Evolutionary conservation across 202 grass and related monocot genomes (phyloP), one percentile per base, ranked within the genome.

Genomic region (Carex sylvatica): DNA sequence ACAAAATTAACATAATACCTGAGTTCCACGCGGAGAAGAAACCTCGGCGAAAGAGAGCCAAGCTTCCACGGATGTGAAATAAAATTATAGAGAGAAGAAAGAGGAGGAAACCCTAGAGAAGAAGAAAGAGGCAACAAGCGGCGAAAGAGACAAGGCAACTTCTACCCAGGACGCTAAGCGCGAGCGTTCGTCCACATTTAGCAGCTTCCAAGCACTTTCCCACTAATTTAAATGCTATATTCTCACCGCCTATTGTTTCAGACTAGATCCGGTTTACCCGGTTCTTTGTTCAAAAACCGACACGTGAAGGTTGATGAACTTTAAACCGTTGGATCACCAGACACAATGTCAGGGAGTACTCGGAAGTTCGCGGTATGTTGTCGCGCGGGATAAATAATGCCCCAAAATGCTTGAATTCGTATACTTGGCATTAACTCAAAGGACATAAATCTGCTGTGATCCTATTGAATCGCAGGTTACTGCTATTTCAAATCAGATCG

Each of bases 21-120:
- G 33, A 64, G 24, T 47, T 61, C 58, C 77, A 80, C 58, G 77
- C 77, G 77, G 14, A 47, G 77, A 80, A 80, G 77, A 80, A 80
- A 49, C 40, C 40, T 49, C 38, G 9, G 42, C 35, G 28, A 60
- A 61, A 60, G 58, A 78, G 53, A 78, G 31, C 73, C 20, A 35
- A 78, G 18, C 30, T 12, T 79, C 22, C 55, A 40, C 14, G 19
- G 18, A 61, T 30, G 28, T 2, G 26, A 79, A 44, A 60, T 62
- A 49, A 49, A 12, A 49, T 42, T 59, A 70, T 16, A 46, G 9
- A 61, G 9, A 40, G 5, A 19, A 56, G 72, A 4, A 22, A 6
- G 11, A 66, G 11, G 2, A 19, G 24, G 79, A 19, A 68, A 63
- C 61, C 79, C 79, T 68, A 55, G 23, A 24, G 61, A 55, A 53